phyloP scores from a whole-genome alignment of 2,329 filamentous ascomycete genomes.

The Grosmannia huntii region DNA sequence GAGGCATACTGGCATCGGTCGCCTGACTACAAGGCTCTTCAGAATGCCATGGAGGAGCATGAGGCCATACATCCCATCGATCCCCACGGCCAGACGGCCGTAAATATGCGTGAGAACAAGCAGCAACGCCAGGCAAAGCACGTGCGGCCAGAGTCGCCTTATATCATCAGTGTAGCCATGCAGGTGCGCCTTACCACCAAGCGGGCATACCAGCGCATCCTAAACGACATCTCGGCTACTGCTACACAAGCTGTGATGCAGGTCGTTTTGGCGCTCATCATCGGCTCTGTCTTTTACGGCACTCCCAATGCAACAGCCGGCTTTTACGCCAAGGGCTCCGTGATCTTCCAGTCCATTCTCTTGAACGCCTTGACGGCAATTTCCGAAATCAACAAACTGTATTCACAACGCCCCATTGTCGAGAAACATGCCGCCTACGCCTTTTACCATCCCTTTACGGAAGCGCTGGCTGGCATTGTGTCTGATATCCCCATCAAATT shows the following conservation, averaged over 20 bases:
- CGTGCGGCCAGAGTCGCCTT: conserved; percentile 44
- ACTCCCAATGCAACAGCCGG: conserved; percentile 24
- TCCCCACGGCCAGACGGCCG: conserved; percentile 21
- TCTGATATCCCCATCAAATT: conserved; percentile 77
- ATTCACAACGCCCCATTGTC: conserved; percentile 79
- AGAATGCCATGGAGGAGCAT: conserved; percentile 43
- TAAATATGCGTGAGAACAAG: conserved; percentile 33
- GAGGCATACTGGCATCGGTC: conserved; percentile 45
- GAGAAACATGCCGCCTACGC: conserved; percentile 83
- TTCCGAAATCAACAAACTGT: conserved; percentile 75
- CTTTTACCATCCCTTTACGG: conserved; percentile 77
- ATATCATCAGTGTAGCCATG: conserved; percentile 43
- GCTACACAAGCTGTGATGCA: conserved; percentile 74
- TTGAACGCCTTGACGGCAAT: conserved; percentile 75
- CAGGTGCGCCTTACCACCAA: conserved; percentile 38
- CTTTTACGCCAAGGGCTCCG: conserved; percentile 48
- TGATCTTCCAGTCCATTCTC: conserved; percentile 78
- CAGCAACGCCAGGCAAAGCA: conserved; percentile 35
- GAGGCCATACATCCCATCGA: conserved; percentile 31
- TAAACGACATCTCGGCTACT: conserved; percentile 61
- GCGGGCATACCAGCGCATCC: conserved; percentile 68
- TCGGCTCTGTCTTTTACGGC: conserved; percentile 10
- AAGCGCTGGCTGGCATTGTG: conserved; percentile 79
- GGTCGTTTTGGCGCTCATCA: conserved; percentile 34
- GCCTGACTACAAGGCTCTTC: conserved; percentile 34